Base-by-base conservation (phyloP, 1,284 basidiomycete species). In the Rhodotorula glutinis region DNA sequence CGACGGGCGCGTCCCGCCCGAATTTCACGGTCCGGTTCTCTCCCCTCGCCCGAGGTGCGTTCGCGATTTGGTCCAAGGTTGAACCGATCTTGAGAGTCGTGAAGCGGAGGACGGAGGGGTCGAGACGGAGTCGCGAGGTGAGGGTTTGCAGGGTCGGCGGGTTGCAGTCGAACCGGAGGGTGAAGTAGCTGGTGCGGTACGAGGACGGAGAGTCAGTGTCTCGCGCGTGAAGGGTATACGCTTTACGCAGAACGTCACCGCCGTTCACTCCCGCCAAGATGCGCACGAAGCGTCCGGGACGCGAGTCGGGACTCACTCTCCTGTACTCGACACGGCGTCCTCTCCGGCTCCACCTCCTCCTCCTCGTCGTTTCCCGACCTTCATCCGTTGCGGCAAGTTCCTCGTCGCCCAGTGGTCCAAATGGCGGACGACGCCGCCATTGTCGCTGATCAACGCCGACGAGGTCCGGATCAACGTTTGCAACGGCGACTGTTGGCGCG, bases 111-210 rank as follows among this genome's bases (percentile, higher is more conserved):
- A 76, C 75, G 29, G 72, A 66, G 7, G 75, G 75, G 62, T 76
- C 74, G 43, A 73, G 64, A 19, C 71, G 65, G 7, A 76, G 59
- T 17, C 74, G 70, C 2, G 66, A 57, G 53, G 69, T 72, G 25
- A 76, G 60, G 1, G 69, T 67, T n/a, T 63, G 51, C 19, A 76
- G 63, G 8, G 71, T 73, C 0, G 75, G 75, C 19, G 75, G 75
- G 58, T 73, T 73, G 57, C 72, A 70, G 63, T 76, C 75, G 60
- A 76, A 76, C 10, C 61, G 56, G 67, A 76, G 71, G 11, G 75
- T 71, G 66, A 69, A 75, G 55, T 75, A 73, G 53, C 74, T 75
- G 55, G 5, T 38, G 33, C 33, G 33, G 5, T 38, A 46, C 33
- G 19, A 3, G 23, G 53, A 2, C 27, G 23, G 21, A 9, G 8